phyloP scores from a whole-genome alignment of 805 yeast genomes.

The Saccharomycopsis sp. region DNA sequence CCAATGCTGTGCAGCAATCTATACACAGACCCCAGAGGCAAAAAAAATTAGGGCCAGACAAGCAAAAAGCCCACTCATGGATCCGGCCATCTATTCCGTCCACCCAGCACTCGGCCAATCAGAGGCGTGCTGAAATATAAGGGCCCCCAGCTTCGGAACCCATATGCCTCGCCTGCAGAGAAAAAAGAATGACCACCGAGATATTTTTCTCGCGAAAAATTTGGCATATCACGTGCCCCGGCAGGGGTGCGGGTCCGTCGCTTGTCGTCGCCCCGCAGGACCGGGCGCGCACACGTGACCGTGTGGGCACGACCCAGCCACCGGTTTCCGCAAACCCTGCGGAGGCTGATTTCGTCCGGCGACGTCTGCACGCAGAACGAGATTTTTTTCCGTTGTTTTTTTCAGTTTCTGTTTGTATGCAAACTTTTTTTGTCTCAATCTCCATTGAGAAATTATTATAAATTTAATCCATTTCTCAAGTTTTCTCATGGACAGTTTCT shows the following conservation, averaged over 20 bases:
- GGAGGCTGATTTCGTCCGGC: not conserved
- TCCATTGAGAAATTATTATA: not conserved
- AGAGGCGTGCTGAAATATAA: not conserved
- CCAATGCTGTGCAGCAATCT: too few species aligned
- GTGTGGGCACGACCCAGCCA: too few species aligned
- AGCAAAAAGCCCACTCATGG: not conserved
- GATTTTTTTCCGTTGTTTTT: not conserved
- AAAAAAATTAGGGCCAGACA: too few species aligned
- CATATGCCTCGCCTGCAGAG: not conserved
- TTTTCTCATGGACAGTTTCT: not conserved
- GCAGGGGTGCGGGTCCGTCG: not conserved
- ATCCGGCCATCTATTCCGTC: slow-evolving; percentile 1
- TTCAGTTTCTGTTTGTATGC: too few species aligned
- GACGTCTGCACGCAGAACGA: not conserved
- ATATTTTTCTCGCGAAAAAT: too few species aligned
- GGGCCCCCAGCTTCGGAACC: slow-evolving; percentile 3
- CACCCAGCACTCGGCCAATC: slow-evolving; percentile 1
- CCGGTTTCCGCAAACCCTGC: not conserved
- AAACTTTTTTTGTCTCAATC: not conserved
- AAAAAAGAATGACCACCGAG: slow-evolving; percentile 1
- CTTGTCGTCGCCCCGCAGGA: not conserved
- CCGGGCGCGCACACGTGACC: not conserved
- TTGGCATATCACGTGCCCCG: not conserved
- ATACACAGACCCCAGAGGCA: too few species aligned
- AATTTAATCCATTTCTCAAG: not conserved